Percentiles rank a stretch among this genome's conserved stretches.
Conservation (phyloP, 306 rosid genomes). For the Pachyrhizus erosus region DNA sequence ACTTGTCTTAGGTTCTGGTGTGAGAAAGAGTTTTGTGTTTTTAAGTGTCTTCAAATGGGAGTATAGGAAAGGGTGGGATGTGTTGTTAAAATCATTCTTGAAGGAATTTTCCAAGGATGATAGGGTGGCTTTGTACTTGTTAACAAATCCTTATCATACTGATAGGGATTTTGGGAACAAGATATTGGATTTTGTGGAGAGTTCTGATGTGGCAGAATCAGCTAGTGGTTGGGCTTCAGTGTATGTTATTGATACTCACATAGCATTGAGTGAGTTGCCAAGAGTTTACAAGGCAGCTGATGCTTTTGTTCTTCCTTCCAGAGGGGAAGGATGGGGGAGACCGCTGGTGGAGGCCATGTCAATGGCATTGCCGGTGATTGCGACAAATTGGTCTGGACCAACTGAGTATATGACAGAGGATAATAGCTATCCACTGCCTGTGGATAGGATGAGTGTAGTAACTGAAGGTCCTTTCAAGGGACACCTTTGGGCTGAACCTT, state of each 20-base stretch:
- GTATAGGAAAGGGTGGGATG: constrained; percentile 93
- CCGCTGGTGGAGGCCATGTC: constrained; percentile 93
- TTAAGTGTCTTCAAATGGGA: constrained; percentile 90
- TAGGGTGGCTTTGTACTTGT: constrained; percentile 61
- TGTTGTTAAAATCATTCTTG: constrained; percentile 70
- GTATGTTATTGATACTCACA: constrained; percentile 71
- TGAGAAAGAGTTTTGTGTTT: constrained; percentile 55
- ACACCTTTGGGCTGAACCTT: constrained; percentile 93
- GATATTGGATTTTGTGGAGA: constrained; percentile 73
- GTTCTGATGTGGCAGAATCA: constrained; percentile 55
- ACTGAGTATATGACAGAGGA: constrained; percentile 75
- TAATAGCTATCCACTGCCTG: constrained; percentile 73
- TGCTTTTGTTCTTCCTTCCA: constrained; percentile 81
- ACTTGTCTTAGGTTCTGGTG: constrained; percentile 53
- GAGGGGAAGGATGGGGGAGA: constrained; percentile 98
- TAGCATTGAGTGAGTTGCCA: constrained; percentile 72
- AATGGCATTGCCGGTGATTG: constrained; percentile 80
- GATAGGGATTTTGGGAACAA: constrained; percentile 77
- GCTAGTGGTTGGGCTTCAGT: constrained; percentile 70
- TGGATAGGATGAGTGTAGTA: constrained; percentile 74
- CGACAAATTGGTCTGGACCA: constrained; percentile 91
- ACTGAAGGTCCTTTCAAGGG: constrained; percentile 81
- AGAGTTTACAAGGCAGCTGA: constrained; percentile 75
- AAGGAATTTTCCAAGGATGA: constrained; percentile 67
- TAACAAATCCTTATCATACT: constrained; percentile 87